Percentiles rank a stretch among this genome's conserved stretches.
phyloP scores from a whole-genome alignment of 129 eudicot genomes.

The Escallonia rubra region DNA sequence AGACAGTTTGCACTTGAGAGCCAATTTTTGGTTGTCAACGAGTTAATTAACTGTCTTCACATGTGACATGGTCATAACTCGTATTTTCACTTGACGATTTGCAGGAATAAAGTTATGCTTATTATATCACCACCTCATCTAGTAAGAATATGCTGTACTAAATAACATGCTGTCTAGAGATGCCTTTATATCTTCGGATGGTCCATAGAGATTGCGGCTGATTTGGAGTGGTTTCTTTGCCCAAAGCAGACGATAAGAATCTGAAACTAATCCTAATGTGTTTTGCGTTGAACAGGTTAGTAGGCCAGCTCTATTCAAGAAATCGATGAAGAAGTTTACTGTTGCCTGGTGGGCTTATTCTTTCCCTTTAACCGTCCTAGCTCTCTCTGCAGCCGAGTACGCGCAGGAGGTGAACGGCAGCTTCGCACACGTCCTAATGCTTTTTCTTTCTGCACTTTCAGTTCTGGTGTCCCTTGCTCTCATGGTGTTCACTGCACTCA shows the following conservation, averaged over 20 bases:
- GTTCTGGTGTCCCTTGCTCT: slow-evolving; percentile 41
- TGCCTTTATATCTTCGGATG: neutral
- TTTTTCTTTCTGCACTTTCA: slow-evolving; percentile 43
- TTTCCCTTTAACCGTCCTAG: slow-evolving; percentile 46
- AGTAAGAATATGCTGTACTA: neutral
- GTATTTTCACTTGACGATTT: too few relatives aligned
- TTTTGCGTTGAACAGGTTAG: slow-evolving; percentile 23
- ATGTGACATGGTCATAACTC: too few relatives aligned
- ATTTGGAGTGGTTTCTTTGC: too few relatives aligned
- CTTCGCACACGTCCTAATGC: slow-evolving; percentile 45
- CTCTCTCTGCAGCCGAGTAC: slow-evolving; percentile 51
- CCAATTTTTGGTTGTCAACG: too few relatives aligned
- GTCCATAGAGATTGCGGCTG: neutral
- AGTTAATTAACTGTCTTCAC: too few relatives aligned
- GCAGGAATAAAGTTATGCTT: too few relatives aligned
- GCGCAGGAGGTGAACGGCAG: slow-evolving; percentile 42
- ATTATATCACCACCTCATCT: neutral
- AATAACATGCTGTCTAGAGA: neutral
- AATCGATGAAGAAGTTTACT: slow-evolving; percentile 57
- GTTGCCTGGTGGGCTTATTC: slow-evolving; percentile 74
- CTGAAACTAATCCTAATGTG: neutral
- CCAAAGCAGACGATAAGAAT: too few relatives aligned
- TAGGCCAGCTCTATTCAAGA: slow-evolving; percentile 58
- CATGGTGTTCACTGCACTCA: slow-evolving; percentile 47
- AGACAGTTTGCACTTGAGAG: too few relatives aligned